Evolutionary conservation across 805 yeast species (phyloP).

Genomic region (Kodamaea laetipori): DNA sequence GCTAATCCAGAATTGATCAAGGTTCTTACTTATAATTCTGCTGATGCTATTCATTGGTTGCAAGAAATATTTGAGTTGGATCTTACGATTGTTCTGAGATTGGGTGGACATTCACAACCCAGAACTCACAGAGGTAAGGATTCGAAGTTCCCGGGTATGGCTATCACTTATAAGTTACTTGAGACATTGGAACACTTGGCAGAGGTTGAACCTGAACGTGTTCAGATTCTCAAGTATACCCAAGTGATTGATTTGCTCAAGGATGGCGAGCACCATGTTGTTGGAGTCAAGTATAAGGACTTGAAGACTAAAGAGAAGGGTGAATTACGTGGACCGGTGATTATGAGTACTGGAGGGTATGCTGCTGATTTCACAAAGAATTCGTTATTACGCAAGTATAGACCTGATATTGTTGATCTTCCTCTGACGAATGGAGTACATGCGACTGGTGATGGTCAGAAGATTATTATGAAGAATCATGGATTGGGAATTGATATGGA

Average conservation of each 20-base stretch:
- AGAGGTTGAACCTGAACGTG: slow-evolving; percentile 45
- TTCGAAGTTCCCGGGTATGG: slow-evolving; percentile 65
- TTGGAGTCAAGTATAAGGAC: slow-evolving; percentile 37
- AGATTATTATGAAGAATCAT: slow-evolving; percentile 50
- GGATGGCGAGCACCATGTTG: slow-evolving; percentile 26
- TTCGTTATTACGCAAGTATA: slow-evolving; percentile 53
- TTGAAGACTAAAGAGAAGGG: slow-evolving; percentile 32
- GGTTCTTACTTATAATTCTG: slow-evolving; percentile 62
- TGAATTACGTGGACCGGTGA: slow-evolving; percentile 54
- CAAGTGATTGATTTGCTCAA: slow-evolving; percentile 44
- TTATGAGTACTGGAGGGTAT: slow-evolving; percentile 66
- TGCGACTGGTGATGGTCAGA: slow-evolving; percentile 66
- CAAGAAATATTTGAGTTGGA: slow-evolving; percentile 63
- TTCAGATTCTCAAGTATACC: slow-evolving; percentile 25
- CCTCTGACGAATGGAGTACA: slow-evolving; percentile 65
- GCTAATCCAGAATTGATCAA: slow-evolving; percentile 61
- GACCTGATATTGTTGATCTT: slow-evolving; percentile 58
- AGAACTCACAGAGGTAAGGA: slow-evolving; percentile 81
- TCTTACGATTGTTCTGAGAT: slow-evolving; percentile 65
- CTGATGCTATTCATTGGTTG: slow-evolving; percentile 72
- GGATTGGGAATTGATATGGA: slow-evolving; percentile 64
- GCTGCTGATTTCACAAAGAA: slow-evolving; percentile 62
- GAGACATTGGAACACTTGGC: slow-evolving; percentile 51
- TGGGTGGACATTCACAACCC: slow-evolving; percentile 81
- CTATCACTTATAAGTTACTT: slow-evolving; percentile 56